Base-by-base conservation (phyloP, 1,284 basidiomycete genomes). In the Naganishia liquefaciens region DNA sequence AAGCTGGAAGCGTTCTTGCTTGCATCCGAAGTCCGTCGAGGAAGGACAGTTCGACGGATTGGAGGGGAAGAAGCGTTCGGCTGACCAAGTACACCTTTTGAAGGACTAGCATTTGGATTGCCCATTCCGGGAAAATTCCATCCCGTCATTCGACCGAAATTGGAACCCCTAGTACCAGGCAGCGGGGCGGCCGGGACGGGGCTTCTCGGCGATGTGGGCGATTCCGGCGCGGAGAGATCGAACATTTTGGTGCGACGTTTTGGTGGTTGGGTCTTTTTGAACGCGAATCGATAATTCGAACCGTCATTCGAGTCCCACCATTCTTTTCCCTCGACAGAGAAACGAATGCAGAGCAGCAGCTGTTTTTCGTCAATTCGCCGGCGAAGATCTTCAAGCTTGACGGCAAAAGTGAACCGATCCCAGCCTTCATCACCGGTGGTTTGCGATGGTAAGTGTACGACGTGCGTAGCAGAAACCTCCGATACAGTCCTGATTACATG, bases 381-480 rank as follows among this genome's bases (percentile, higher is more conserved):
- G 55, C 85, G 84, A 73, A 90, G 88, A 71, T 91, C 89, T 68
- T 89, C 87, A 37, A 94, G 82, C 60, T 84, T 85, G 73, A 93
- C 86, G 5, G 74, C 70, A 69, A 82, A 82, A 61, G 74, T 73
- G 76, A 82, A 82, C 42, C 80, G 72, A 68, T 81, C 81, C 80
- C 80, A 81, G 11, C 77, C 77, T 67, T 79, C 74, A 63, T 77
- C 76, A 7, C 75, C 74, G 17, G 76, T 75, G 13, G 76, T 76
- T 21, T 72, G 68, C 23, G 76, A 61, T 1, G 79, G 76, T 21
- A 81, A 75, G 66, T 80, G 77, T n/a, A 71, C 71, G 40, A 79
- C 73, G 69, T 81, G 80, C 7, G 72, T 70, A 10, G 74, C 79
- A 19, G 76, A 69, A 7, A 84, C 82, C 70, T 84, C 83, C 27